Conservation (phyloP, 169 alveolate species). For the Cytauxzoon felis region DNA sequence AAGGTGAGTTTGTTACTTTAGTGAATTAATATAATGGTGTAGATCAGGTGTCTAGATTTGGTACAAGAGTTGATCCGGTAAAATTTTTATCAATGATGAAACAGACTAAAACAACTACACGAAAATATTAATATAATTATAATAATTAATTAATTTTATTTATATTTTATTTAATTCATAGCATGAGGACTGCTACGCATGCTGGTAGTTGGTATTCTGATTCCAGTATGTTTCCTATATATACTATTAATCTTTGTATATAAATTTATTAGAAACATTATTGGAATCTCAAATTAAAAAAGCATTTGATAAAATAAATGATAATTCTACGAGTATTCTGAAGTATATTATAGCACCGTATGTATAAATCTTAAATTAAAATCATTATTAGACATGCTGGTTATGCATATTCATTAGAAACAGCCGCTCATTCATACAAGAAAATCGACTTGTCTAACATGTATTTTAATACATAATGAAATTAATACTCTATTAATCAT, state of each 20-base stretch:
- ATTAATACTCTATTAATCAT: not conserved
- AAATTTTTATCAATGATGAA: conserved; percentile 54
- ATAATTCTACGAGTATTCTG: not conserved
- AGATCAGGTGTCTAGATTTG: conserved; percentile 16
- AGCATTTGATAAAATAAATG: not conserved
- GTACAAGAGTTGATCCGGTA: conserved; percentile 55
- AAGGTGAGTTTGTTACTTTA: not conserved
- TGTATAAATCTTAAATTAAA: not conserved
- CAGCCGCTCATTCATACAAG: conserved; percentile 87
- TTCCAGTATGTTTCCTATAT: conserved; percentile 49
- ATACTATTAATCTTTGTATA: not conserved
- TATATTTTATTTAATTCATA: not conserved
- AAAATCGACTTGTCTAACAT: conserved; percentile 71
- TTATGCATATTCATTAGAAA: conserved; percentile 85
- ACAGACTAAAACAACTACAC: conserved; percentile 4
- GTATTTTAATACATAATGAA: conserved; percentile 11
- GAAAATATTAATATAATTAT: conserved; percentile 1
- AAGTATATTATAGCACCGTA: conserved; percentile 62
- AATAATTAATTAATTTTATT: not conserved
- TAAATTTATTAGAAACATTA: not conserved
- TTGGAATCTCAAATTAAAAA: conserved; percentile 18
- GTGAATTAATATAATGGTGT: not conserved
- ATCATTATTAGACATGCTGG: conserved; percentile 88
- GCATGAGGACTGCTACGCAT: conserved; percentile 82
- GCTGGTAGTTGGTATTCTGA: conserved; percentile 90